Evolutionary conservation across 306 rosid genomes (phyloP).

Genomic region (Citrullus mucosospermus): DNA sequence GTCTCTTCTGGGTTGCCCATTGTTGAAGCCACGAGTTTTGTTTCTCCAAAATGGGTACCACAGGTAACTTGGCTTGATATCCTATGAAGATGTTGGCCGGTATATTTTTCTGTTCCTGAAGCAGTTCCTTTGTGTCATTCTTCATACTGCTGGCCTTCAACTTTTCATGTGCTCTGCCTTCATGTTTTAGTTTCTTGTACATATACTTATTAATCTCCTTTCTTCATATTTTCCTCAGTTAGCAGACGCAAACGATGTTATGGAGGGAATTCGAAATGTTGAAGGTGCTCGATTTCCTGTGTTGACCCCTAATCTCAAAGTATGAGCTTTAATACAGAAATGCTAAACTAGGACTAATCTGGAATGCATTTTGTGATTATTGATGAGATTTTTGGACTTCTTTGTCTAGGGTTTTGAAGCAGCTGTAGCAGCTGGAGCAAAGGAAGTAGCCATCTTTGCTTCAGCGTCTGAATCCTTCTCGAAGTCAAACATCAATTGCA

Average conservation of each 20-base stretch:
- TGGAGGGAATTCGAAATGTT: slow-evolving; percentile 52
- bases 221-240: slow-evolving; percentile 29
- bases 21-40: slow-evolving; percentile 90
- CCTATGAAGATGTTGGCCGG: not conserved
- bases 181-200: not conserved
- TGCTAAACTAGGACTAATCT: not conserved
- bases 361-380: slow-evolving; percentile 1
- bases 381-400: slow-evolving; percentile 11
- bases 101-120: not conserved
- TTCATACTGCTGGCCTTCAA: not conserved
- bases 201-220: not conserved
- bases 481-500: slow-evolving; percentile 65
- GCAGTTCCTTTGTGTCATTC: not conserved
- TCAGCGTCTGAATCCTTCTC: slow-evolving; percentile 92
- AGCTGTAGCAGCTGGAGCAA: slow-evolving; percentile 86
- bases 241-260: slow-evolving; percentile 83
- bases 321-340: slow-evolving; percentile 20
- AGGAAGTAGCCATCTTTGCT: slow-evolving; percentile 83
- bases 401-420: slow-evolving; percentile 73
- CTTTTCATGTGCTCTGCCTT: not conserved
- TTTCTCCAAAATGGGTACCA: slow-evolving; percentile 94
- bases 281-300: slow-evolving; percentile 73
- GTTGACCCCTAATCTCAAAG: slow-evolving; percentile 76
- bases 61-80: slow-evolving; percentile 36
- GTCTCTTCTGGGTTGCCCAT: slow-evolving; percentile 71